Evolutionary conservation across 2,329 filamentous ascomycete genomes (phyloP).

Genomic region (Paecilomyces formosus): DNA sequence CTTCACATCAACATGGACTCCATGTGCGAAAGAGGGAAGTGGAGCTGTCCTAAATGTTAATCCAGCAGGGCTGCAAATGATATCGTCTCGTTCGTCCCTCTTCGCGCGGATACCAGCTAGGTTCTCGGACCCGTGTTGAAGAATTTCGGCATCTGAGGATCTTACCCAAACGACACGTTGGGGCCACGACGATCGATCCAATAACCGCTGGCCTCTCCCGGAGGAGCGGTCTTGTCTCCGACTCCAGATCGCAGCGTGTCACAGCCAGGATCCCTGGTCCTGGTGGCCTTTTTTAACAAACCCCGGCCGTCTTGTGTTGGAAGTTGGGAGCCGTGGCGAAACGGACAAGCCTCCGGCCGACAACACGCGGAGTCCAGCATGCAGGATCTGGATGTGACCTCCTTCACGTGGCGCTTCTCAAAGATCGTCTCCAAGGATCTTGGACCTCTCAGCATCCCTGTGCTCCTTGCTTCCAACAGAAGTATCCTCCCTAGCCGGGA

Average conservation of each 20-base stretch:
- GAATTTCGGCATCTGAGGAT: neutral
- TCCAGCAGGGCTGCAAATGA: conserved; percentile 1
- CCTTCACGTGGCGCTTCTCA: neutral
- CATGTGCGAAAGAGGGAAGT: neutral
- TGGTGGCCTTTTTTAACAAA: neutral
- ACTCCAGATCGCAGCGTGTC: neutral
- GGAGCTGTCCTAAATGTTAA: neutral
- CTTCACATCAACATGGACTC: neutral
- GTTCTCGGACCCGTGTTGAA: neutral
- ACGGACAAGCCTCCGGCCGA: neutral
- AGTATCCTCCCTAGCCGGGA: neutral
- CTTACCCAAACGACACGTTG: neutral
- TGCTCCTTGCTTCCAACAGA: neutral
- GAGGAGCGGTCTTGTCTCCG: neutral
- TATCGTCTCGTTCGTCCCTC: neutral
- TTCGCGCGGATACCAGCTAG: neutral
- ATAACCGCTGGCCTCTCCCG: neutral
- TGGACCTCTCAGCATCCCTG: neutral
- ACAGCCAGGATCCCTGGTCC: neutral
- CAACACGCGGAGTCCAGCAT: neutral
- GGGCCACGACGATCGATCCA: neutral
- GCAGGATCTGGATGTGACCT: neutral
- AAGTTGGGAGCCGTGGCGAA: neutral
- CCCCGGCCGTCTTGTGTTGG: neutral
- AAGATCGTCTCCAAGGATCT: neutral